phyloP scores from a whole-genome alignment of 371 early-diverging fungal genomes.

The Mortierella sp. region DNA sequence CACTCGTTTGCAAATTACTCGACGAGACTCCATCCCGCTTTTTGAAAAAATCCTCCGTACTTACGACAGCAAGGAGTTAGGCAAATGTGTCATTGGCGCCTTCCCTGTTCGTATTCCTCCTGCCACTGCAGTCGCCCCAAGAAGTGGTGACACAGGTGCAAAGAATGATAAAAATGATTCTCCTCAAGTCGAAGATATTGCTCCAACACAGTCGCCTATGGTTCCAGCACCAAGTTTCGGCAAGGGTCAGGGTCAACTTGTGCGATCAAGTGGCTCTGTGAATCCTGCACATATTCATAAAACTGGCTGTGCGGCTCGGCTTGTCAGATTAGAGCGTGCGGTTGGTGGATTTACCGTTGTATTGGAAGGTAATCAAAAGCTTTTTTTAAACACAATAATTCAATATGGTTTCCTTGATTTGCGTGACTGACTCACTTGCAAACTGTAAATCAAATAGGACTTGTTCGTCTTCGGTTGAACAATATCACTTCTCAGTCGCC shows the following conservation, averaged over 20 bases:
- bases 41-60: slow-evolving; percentile 56
- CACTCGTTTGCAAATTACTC: slow-evolving; percentile 47
- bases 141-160: neutral
- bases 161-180: neutral
- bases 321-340: slow-evolving; percentile 45
- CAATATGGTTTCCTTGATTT: neutral
- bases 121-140: neutral
- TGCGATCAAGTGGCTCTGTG: slow-evolving; percentile 18
- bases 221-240: neutral
- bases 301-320: slow-evolving; percentile 55
- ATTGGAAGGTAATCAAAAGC: slow-evolving; percentile 32
- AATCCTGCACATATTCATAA: slow-evolving; percentile 29
- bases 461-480: slow-evolving; percentile 48
- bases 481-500: slow-evolving; percentile 36
- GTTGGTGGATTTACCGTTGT: slow-evolving; percentile 51
- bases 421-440: neutral
- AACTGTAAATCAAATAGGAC: slow-evolving; percentile 13
- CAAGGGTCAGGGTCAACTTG: slow-evolving; percentile 2
- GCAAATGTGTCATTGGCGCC: slow-evolving; percentile 46
- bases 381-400: neutral
- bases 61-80: slow-evolving; percentile 39
- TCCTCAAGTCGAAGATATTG: neutral
- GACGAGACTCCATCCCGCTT: slow-evolving; percentile 38
- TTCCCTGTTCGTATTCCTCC: slow-evolving; percentile 34
- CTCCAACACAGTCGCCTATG: neutral